Percentiles rank a stretch among this genome's conserved stretches.
Evolutionary conservation across 108 stramenopile genomes (phyloP).

Genomic region (Nitzschia inconspicua): DNA sequence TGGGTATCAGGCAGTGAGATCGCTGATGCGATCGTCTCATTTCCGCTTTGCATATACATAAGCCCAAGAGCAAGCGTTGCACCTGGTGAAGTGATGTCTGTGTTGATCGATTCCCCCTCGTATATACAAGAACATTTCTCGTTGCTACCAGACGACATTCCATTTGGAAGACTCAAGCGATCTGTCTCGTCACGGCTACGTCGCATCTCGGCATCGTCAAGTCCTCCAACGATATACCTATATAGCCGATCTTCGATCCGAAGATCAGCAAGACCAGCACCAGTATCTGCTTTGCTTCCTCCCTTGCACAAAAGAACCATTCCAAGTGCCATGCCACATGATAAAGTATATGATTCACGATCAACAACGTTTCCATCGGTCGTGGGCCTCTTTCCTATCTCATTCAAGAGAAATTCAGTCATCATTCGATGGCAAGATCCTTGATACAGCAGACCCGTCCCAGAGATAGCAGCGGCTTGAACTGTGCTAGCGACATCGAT

Average conservation of each 20-base stretch:
- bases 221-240: constrained; percentile 80
- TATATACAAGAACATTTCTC: constrained; percentile 82
- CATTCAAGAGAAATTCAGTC: constrained; percentile 95
- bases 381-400: constrained; percentile 84
- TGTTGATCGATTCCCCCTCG: constrained; percentile 88
- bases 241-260: constrained; percentile 91
- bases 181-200: constrained; percentile 42
- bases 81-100: constrained; percentile 93
- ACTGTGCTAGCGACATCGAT: constrained; percentile 90
- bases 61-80: constrained; percentile 92
- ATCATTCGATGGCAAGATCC: constrained; percentile 93
- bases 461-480: constrained; percentile 88
- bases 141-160: constrained; percentile 30
- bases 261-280: constrained; percentile 86
- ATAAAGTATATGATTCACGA: constrained; percentile 86
- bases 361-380: constrained; percentile 74
- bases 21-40: constrained; percentile 68
- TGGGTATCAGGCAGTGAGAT: constrained; percentile 89
- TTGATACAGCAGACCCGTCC: constrained; percentile 89
- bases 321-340: constrained; percentile 90
- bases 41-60: constrained; percentile 89
- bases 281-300: constrained; percentile 30
- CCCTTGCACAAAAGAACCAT: constrained; percentile 84
- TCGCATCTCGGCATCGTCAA: constrained; percentile 44
- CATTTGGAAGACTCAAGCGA: constrained; percentile 32